Percentiles rank a stretch among this genome's conserved stretches.
Evolutionary conservation across 2,329 filamentous ascomycete genomes (phyloP).

Genomic region (Rhinocladiella similis): DNA sequence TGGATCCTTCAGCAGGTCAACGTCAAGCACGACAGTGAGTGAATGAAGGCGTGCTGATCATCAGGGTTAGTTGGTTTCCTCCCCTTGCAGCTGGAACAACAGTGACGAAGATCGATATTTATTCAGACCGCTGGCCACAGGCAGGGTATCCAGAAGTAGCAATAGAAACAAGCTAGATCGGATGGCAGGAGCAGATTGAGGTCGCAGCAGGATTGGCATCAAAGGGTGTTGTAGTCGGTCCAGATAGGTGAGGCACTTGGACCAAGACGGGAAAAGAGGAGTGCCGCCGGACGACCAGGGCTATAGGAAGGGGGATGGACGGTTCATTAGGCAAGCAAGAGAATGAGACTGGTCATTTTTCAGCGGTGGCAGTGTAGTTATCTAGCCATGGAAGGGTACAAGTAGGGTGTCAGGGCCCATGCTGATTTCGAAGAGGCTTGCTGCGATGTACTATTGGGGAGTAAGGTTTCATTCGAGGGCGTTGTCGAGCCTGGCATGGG

Average conservation of each 20-base stretch:
- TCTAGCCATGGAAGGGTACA: no score
- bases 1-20: background rate
- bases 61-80: conserved; percentile 1
- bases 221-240: background rate
- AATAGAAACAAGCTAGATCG: background rate
- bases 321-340: background rate
- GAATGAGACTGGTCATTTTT: conserved; percentile 8
- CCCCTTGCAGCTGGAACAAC: conserved; percentile 1
- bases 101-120: background rate
- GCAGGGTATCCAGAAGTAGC: background rate
- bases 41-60: conserved; percentile 1
- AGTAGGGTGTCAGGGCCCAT: no score
- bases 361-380: background rate
- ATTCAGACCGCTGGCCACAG: background rate
- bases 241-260: background rate
- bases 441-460: no score
- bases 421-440: no score
- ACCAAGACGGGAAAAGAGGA: conserved; percentile 2
- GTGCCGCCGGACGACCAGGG: background rate
- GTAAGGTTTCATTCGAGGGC: no score
- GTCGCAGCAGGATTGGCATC: conserved; percentile 3
- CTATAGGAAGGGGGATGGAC: background rate
- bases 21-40: background rate
- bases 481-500: background rate
- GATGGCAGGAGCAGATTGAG: background rate